These are phyloP conservation scores for Stropharia rugosoannulata DNA, from an alignment of 768 basidiomycete genomes.

Conservation along the genomic window DNA sequence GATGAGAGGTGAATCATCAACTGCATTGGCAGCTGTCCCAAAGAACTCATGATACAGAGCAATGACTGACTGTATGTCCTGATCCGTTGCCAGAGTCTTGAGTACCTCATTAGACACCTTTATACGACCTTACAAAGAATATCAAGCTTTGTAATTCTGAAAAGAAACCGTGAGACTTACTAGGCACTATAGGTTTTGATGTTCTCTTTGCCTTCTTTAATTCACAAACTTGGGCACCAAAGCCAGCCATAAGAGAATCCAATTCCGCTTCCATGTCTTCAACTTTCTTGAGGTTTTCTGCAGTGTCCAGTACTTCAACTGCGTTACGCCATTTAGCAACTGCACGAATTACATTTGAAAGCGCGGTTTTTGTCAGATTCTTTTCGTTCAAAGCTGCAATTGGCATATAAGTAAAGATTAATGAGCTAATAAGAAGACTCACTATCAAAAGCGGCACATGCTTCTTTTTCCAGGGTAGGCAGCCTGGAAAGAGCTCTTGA, in stretches of 20 bases:
- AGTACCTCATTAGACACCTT: constrained; percentile 4
- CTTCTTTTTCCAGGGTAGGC: not conserved
- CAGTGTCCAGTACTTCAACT: not conserved
- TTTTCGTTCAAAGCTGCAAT: constrained; percentile 13
- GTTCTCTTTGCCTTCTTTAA: not conserved
- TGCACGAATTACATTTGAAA: constrained; percentile 15
- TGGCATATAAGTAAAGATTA: not conserved
- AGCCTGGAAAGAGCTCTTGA: not conserved
- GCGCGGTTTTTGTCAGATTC: constrained; percentile 13
- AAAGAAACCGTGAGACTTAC: not conserved
- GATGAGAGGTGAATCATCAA: not conserved
- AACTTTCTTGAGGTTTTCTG: constrained; percentile 7
- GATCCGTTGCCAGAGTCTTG: constrained; percentile 11
- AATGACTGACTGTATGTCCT: constrained; percentile 16
- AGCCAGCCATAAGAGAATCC: constrained; percentile 11
- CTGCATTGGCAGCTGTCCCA: not conserved
- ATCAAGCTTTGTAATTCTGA: not conserved
- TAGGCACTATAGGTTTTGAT: not conserved
- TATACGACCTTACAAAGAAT: not conserved
- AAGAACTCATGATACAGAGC: constrained; percentile 19
- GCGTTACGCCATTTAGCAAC: constrained; percentile 19
- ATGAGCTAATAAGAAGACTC: not conserved
- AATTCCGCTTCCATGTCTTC: constrained; percentile 16
- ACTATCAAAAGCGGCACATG: constrained; percentile 9
- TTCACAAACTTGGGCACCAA: constrained; percentile 11